Base-by-base conservation (phyloP, 148 eudicot species). In the Oxyria digyna region DNA sequence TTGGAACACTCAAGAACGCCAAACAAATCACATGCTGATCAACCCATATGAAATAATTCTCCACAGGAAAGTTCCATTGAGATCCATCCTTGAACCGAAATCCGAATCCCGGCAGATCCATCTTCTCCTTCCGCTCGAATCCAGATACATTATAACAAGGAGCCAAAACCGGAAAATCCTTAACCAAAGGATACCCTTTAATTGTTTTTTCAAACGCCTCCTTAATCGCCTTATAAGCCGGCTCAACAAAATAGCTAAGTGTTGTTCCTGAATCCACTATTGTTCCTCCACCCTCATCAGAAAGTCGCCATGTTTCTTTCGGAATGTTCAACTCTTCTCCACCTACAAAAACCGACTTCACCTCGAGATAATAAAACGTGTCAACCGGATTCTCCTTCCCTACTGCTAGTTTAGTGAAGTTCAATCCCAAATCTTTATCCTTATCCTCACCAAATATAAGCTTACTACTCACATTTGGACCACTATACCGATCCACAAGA, bases 181-280 rank as follows among this genome's bases (percentile, higher is more conserved):
- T 62, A 14, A 91, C 84, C 43, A 81, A 6, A 1, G 86, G 80
- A 54, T 54, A 59, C 0, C 70, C 69, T 20, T 77, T 84, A 38
- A 91, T 76, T 71, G 78, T 85, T 72, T 68, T 73, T 64, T 76
- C 69, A 43, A 94, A 94, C 3, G 93, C 87, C 3, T 79, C 84
- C 75, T 84, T 94, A 13, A 94, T 91, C 21, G 74, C 62, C 71
- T 80, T 75, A 32, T 82, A 88, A 67, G 97, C 99, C 0, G 99
- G 97, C 3, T 82, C 85, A 1, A 78, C 76, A 54, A 94, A 94
- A 40, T 94, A 94, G 70, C 89, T 91, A 1, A 94, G 75, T 1
- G 96, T 94, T 2, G 99, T 88, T 3, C 99, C 99, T 5, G 99
- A 94, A 75, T 94, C 99, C 2, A 94, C 67, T n/a, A 94, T 94